Evolutionary conservation across 768 basidiomycete species (phyloP).

Genomic region (Suillus ampliporus): DNA sequence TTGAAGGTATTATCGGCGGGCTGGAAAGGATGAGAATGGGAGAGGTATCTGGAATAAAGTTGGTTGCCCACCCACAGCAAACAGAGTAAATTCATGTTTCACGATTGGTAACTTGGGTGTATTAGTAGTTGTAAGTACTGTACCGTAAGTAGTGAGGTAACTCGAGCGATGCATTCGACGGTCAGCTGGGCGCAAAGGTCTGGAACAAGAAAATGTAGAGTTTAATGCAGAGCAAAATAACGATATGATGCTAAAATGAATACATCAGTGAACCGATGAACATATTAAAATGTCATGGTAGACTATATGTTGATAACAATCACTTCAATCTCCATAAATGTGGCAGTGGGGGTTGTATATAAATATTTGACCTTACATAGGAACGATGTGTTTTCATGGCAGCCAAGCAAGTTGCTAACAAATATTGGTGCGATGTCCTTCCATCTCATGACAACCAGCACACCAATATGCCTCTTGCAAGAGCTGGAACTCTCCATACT

Average conservation of each 20-base stretch:
- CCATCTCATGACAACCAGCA: no score
- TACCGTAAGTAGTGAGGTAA: background rate
- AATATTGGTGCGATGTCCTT: no score
- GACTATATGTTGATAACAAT: no score
- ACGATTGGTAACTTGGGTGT: background rate
- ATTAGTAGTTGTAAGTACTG: background rate
- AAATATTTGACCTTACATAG: no score
- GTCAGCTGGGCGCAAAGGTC: background rate
- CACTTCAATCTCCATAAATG: no score
- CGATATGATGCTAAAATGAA: background rate
- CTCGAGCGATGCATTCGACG: background rate
- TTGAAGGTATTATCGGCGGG: constrained; percentile 42
- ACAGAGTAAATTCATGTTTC: constrained; percentile 25
- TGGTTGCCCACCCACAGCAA: constrained; percentile 49
- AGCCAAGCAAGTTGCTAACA: no score
- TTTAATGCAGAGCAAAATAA: background rate
- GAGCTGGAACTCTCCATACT: no score
- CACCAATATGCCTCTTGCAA: no score
- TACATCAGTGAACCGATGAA: no score
- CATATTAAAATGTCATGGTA: no score
- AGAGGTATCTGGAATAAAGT: constrained; percentile 48
- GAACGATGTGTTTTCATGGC: no score
- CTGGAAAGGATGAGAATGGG: constrained; percentile 42
- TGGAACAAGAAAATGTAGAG: background rate
- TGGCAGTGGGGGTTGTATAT: no score